phyloP scores from a whole-genome alignment of 2,329 filamentous ascomycete species.

The Aquanectria penicillioides region DNA sequence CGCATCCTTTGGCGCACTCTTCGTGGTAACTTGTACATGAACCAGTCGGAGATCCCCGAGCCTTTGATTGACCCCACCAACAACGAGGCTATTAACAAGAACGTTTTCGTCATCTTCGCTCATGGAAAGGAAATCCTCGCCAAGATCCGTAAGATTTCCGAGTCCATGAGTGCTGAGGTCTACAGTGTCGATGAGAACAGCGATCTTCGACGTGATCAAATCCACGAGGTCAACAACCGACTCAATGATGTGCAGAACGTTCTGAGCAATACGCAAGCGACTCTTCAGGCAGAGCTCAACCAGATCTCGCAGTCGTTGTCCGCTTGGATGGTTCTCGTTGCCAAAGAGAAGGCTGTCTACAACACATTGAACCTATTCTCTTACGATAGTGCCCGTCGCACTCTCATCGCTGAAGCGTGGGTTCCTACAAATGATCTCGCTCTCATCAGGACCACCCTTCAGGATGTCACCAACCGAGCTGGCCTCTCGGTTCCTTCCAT shows the following conservation, averaged over 20 bases:
- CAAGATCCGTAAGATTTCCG: slow-evolving; percentile 99
- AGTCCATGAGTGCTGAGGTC: slow-evolving; percentile 93
- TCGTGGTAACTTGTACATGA: slow-evolving; percentile 99
- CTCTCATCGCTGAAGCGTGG: slow-evolving; percentile 97
- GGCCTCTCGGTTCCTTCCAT: slow-evolving; percentile 98
- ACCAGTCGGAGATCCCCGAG: slow-evolving; percentile 97
- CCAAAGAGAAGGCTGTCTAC: slow-evolving; percentile 98
- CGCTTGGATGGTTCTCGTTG: slow-evolving; percentile 96
- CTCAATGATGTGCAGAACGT: slow-evolving; percentile 92
- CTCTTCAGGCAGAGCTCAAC: slow-evolving; percentile 89
- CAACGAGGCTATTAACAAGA: slow-evolving; percentile 94
- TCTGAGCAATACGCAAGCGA: slow-evolving; percentile 92
- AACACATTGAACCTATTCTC: slow-evolving; percentile 96
- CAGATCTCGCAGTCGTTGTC: slow-evolving; percentile 93
- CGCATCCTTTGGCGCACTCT: slow-evolving; percentile 97
- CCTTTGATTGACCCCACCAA: slow-evolving; percentile 89
- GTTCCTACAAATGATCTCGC: slow-evolving; percentile 91
- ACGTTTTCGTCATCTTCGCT: slow-evolving; percentile 99
- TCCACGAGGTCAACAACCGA: slow-evolving; percentile 95
- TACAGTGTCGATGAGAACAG: slow-evolving; percentile 98
- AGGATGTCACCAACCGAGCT: slow-evolving; percentile 95
- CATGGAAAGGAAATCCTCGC: slow-evolving; percentile 98
- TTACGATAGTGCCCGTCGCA: slow-evolving; percentile 94
- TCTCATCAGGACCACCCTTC: slow-evolving; percentile 90
- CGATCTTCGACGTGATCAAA: slow-evolving; percentile 93